Conservation (phyloP, 805 yeast species). For the Clavispora santaluciae region DNA sequence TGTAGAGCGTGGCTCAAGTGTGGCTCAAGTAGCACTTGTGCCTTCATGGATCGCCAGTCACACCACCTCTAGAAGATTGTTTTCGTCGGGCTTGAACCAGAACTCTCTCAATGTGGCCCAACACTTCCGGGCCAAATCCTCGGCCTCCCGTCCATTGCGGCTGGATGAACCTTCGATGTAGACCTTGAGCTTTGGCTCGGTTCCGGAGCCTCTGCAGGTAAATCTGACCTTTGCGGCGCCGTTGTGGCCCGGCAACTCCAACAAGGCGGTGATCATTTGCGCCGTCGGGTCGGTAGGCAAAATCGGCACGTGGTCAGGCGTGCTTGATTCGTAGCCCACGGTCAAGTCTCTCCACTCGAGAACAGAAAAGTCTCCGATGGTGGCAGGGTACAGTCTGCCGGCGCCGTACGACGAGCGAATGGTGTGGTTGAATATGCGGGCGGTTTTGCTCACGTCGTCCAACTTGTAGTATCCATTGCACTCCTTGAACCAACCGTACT, state of each 20-base stretch:
- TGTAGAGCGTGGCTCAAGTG: background rate
- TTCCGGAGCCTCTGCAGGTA: constrained; percentile 92
- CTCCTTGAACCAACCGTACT: constrained; percentile 79
- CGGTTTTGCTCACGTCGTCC: constrained; percentile 48
- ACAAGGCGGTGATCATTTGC: constrained; percentile 78
- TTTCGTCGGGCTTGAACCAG: constrained; percentile 66
- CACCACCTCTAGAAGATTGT: constrained; percentile 35
- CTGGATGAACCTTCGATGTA: constrained; percentile 73
- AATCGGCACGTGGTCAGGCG: constrained; percentile 50
- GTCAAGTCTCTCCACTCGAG: constrained; percentile 80
- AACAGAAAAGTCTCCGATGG: constrained; percentile 57
- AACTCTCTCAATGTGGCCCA: constrained; percentile 56
- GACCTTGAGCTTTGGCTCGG: constrained; percentile 91
- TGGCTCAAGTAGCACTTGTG: too few relatives aligned
- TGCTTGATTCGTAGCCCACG: constrained; percentile 69
- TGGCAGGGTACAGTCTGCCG: constrained; percentile 35
- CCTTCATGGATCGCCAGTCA: too few relatives aligned
- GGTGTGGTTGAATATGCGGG: constrained; percentile 45
- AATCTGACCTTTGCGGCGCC: constrained; percentile 46
- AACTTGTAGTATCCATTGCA: constrained; percentile 82
- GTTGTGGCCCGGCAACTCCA: constrained; percentile 21
- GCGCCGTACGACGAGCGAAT: constrained; percentile 34
- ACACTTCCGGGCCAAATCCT: constrained; percentile 49
- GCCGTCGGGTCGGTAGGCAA: constrained; percentile 70
- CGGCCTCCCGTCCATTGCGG: constrained; percentile 42